phyloP scores from a whole-genome alignment of 306 rosid genomes.

The Hippophae gyantsensis region DNA sequence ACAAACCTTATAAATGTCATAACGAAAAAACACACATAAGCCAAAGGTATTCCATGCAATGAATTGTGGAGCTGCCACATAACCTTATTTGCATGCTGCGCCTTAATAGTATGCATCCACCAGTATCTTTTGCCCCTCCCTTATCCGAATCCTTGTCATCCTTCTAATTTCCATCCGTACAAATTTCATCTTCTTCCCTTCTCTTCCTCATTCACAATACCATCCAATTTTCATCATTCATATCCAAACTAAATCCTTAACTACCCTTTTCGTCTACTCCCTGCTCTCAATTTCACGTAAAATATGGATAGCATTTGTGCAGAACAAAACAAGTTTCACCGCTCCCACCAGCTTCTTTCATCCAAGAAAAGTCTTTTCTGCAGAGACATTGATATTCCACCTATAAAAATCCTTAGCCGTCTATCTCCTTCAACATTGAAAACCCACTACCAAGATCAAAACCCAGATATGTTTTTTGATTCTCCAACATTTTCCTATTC shows the following conservation, averaged over 20 bases:
- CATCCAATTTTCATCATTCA: background rate
- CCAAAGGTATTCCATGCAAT: conserved; percentile 11
- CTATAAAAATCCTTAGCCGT: conserved; percentile 53
- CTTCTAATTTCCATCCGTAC: conserved; percentile 13
- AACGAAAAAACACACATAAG: background rate
- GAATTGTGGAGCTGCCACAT: conserved; percentile 50
- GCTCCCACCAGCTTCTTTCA: conserved; percentile 33
- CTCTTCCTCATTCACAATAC: conserved; percentile 8
- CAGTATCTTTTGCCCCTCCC: conserved; percentile 27
- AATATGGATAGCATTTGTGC: conserved; percentile 39
- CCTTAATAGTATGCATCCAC: conserved; percentile 60
- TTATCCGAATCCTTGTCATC: conserved; percentile 22
- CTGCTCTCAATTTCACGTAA: background rate
- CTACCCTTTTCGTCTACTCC: no score
- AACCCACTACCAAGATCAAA: background rate
- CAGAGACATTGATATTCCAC: conserved; percentile 46
- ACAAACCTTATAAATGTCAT: no score
- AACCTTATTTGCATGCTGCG: conserved; percentile 65
- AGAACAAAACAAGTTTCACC: conserved; percentile 43
- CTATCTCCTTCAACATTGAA: conserved; percentile 1
- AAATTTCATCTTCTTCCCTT: conserved; percentile 24
- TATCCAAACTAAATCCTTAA: no score
- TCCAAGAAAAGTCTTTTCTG: conserved; percentile 28
- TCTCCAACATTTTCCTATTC: conserved; percentile 33
- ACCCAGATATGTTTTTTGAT: conserved; percentile 25